Evolutionary conservation across 129 eudicot genomes (phyloP).

Genomic region (Scalesia atractyloides): DNA sequence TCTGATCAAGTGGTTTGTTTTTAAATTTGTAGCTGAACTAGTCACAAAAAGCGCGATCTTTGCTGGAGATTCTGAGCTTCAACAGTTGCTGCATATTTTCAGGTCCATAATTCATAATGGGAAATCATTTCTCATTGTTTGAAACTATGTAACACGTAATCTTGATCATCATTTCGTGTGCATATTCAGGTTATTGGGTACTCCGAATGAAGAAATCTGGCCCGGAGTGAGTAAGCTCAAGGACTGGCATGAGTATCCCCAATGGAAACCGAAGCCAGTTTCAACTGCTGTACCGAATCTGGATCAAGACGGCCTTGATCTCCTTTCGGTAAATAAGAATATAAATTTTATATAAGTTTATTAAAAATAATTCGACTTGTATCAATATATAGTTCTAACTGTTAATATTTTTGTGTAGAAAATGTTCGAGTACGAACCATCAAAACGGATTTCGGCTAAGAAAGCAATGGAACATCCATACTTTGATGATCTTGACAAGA

Average conservation of each 20-base stretch:
- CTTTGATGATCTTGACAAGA: slow-evolving; percentile 73
- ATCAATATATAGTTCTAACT: neutral
- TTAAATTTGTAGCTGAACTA: slow-evolving; percentile 63
- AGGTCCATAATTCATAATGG: slow-evolving; percentile 42
- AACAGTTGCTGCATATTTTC: slow-evolving; percentile 93
- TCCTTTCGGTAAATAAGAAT: slow-evolving; percentile 49
- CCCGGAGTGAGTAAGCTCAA: slow-evolving; percentile 80
- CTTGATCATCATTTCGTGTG: neutral
- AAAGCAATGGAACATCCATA: slow-evolving; percentile 93
- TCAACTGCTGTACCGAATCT: slow-evolving; percentile 63
- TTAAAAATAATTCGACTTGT: neutral
- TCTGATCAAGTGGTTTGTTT: slow-evolving; percentile 8
- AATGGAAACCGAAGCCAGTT: slow-evolving; percentile 71
- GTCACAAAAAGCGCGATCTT: slow-evolving; percentile 75
- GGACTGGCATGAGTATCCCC: slow-evolving; percentile 96
- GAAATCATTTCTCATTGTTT: slow-evolving; percentile 2
- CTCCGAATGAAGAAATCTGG: slow-evolving; percentile 90
- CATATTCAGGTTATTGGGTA: slow-evolving; percentile 76
- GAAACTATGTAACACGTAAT: slow-evolving; percentile 4
- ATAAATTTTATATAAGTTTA: neutral
- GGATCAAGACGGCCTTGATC: slow-evolving; percentile 63
- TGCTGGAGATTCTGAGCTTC: slow-evolving; percentile 93
- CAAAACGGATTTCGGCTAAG: slow-evolving; percentile 85
- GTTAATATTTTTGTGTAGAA: slow-evolving; percentile 39
- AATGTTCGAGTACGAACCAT: slow-evolving; percentile 83